Evolutionary conservation across 2,329 filamentous ascomycete species (phyloP), one percentile per base, ranked within the genome.

Genomic region (Calonectria pseudoturangicola): DNA sequence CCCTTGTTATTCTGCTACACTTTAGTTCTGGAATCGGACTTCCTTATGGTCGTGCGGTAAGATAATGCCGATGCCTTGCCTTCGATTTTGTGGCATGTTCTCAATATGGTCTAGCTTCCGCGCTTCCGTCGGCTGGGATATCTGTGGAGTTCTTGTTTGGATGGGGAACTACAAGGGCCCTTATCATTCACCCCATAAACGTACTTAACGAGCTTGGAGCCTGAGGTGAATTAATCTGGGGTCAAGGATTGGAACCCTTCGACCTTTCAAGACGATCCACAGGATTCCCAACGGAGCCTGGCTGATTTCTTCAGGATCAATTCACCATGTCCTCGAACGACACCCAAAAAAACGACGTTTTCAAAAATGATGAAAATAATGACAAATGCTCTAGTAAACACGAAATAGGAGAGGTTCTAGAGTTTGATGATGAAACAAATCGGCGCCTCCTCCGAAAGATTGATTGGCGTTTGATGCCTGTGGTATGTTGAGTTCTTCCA

Each of bases 381-480:
- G 27, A 21, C 18, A 21, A 30, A 12, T 12, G 33, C 30, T 56
- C 51, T 5, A 36, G 16, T 15, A 36, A 18, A 21, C 30, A 33
- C 18, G 30, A 56, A 36, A 21, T 56, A 10, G 70, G 66, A 1
- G 63, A 71, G 36, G 21, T 47, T 8, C 36, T 71, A 18, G 72
- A 74, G 30, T 62, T 74, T 2, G 70, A 72, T 58, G 73, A 72
- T 16, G 54, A 36, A 18, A 70, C 70, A 33, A 74, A 66, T 65
- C 58, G 64, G 25, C 54, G 50, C 1, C 70, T 74, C 36, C 51
- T 73, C 3, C 68, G 73, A 47, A 74, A 75, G 50, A 75, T 78
- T 45, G 77, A 79, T 60, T 75, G 74, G 76, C 62, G 64, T 2
- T 27, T 78, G 12, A 76, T 79, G 76, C 77, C 76, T 9, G 75